phyloP scores from a whole-genome alignment of 1,139 yeast genomes.

The Protomyces lactucae-debilis region DNA sequence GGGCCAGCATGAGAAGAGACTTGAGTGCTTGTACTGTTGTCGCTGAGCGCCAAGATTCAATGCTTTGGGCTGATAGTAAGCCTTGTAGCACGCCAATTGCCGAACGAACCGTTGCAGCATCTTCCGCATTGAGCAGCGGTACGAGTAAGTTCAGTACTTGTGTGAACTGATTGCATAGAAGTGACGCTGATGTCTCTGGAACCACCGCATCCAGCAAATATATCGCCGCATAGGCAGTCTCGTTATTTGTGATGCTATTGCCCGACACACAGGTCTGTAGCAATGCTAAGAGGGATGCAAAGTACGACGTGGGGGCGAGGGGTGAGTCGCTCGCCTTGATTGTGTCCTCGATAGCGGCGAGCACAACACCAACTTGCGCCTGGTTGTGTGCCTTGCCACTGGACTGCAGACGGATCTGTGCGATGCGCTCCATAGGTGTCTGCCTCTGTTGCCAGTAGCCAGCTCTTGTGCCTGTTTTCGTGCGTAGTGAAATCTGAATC shows the following conservation, averaged over 20 bases:
- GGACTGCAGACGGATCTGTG: slow-evolving; percentile 28
- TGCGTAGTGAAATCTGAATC: not conserved
- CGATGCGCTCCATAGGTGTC: slow-evolving; percentile 23
- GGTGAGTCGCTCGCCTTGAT: slow-evolving; percentile 64
- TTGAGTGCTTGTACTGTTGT: slow-evolving; percentile 55
- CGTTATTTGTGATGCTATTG: slow-evolving; percentile 53
- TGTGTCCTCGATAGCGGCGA: slow-evolving; percentile 87
- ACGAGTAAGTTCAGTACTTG: slow-evolving; percentile 76
- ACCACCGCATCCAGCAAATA: slow-evolving; percentile 76
- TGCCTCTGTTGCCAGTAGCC: too few relatives aligned
- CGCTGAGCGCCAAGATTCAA: slow-evolving; percentile 67
- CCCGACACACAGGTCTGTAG: slow-evolving; percentile 37
- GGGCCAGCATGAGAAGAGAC: slow-evolving; percentile 71
- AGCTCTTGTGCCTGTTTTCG: too few relatives aligned
- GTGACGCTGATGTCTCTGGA: slow-evolving; percentile 65
- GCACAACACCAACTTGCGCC: slow-evolving; percentile 53
- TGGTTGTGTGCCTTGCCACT: slow-evolving; percentile 29
- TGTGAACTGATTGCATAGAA: slow-evolving; percentile 66
- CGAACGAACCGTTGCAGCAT: slow-evolving; percentile 80
- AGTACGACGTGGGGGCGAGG: slow-evolving; percentile 63
- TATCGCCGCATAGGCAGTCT: slow-evolving; percentile 67
- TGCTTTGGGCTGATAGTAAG: slow-evolving; percentile 73
- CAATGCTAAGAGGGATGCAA: slow-evolving; percentile 56
- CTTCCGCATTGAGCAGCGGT: slow-evolving; percentile 67
- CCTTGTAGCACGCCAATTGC: slow-evolving; percentile 81